These are phyloP conservation scores for Orbilia brochopaga DNA, from an alignment of 2,329 filamentous ascomycete species.

Conservation along the genomic window DNA sequence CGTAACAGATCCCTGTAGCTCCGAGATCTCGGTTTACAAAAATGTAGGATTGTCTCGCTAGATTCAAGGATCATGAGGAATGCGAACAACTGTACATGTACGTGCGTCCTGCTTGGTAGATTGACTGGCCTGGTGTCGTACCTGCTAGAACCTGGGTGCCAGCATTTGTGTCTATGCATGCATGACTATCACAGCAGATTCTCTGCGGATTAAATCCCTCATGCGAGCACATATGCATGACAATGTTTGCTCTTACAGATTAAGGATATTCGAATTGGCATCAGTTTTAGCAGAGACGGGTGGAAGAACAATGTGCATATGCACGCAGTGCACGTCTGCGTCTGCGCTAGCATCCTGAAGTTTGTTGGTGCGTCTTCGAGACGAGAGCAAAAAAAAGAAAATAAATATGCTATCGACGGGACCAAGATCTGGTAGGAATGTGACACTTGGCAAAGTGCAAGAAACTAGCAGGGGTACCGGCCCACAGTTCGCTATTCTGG, in stretches of 20 bases:
- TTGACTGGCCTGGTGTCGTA: no score
- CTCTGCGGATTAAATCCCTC: neutral
- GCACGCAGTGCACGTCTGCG: no score
- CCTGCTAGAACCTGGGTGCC: neutral
- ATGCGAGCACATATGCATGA: neutral
- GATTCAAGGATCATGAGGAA: no score
- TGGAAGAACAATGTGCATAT: neutral
- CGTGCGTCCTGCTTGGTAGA: no score
- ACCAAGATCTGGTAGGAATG: neutral
- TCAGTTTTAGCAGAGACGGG: neutral
- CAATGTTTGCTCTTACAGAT: no score
- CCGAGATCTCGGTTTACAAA: no score
- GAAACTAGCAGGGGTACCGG: neutral
- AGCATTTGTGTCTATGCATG: neutral
- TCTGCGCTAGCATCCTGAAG: neutral
- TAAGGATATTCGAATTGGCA: neutral
- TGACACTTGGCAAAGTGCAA: neutral
- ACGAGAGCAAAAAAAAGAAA: neutral
- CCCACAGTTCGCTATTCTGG: neutral
- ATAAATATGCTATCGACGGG: neutral
- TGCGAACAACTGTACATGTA: no score
- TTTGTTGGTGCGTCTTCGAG: neutral
- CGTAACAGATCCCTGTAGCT: no score
- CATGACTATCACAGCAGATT: neutral
- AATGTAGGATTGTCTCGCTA: no score